Base-by-base conservation (phyloP, 202 grass and related monocot genomes). In the Panicum hallii region DNA sequence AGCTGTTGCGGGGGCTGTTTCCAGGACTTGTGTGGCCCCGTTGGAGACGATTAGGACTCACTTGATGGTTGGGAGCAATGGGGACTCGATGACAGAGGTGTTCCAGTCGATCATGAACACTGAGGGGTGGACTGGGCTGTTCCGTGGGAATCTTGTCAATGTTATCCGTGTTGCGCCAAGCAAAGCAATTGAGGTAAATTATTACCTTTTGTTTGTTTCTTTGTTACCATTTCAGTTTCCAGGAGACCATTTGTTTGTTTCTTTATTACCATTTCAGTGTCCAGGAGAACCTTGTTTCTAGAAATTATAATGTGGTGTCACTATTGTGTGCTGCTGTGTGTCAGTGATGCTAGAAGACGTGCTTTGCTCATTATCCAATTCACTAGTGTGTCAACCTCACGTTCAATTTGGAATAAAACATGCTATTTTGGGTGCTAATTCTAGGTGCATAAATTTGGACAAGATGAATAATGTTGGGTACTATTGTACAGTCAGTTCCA, bases 151-250 rank as follows among this genome's bases (percentile, higher is more conserved):
- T 63, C 76, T 95, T 75, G 92, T 95, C 38, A 98, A 95, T 87
- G 95, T 98, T 56, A 93, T 97, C 48, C 90, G 92, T 42, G 92
- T 97, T 79, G 95, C 92, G 5, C 92, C 95, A 58, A 97, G 95
- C 90, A 97, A 97, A 85, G 95, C 95, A 5, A 90, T 98, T 1
- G 92, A 98, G 95, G 92, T 98, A 87, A 89, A 40, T 23, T 70
- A 28, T n/a, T 41, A 13, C 40, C 56, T 11, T 82, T 41, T 20
- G 10, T 34, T 36, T 80, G 74, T 68, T 60, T 53, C 42, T 6
- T 61, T 62, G 55, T 5, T 36, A 54, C 63, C 49, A 20, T 70
- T 49, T 11, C 41, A 81, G 45, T 70, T 19, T 50, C 13, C 34
- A 55, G 13, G 57, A 61, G 22, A 61, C 43, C 42, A 9, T 70